A percentile compares a stretch with the other conserved stretches of the same genome.
phyloP scores from a whole-genome alignment of 2,329 filamentous ascomycete species.

The Ophiostoma pallidulum region DNA sequence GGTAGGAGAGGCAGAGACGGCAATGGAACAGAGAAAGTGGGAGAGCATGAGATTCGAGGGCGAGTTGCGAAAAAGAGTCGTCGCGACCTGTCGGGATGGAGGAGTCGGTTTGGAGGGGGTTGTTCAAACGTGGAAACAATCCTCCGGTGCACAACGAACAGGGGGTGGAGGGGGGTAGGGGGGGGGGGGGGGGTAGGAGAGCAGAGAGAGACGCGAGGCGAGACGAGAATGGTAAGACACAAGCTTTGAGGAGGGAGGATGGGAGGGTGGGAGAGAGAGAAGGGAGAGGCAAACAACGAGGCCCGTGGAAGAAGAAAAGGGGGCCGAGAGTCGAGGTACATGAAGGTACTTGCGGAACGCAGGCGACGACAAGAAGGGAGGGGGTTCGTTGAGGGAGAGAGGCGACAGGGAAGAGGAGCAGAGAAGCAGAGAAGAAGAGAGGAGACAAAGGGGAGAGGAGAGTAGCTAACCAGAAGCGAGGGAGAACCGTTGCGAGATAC shows the following conservation, averaged over 20 bases:
- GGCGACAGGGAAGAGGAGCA: background rate
- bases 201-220: background rate
- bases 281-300: background rate
- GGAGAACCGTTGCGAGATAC: background rate
- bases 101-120: background rate
- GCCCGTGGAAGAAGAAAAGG: background rate
- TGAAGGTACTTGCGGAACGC: background rate
- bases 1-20: background rate
- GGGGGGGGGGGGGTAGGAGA: background rate
- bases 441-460: background rate
- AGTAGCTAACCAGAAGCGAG: too few species aligned
- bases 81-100: background rate
- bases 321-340: background rate
- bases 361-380: background rate
- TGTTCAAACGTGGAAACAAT: background rate
- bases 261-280: background rate
- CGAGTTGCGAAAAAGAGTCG: background rate
- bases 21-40: too few species aligned
- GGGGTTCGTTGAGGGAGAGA: background rate
- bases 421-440: background rate
- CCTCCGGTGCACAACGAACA: too few species aligned
- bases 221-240: background rate
- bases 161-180: too few species aligned
- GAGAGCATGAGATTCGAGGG: background rate
- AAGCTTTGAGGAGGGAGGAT: too few species aligned